Percentiles rank a stretch among this genome's conserved stretches.
Conservation (phyloP, 192 early-diverging fungal species). For the Coemansia sp. region DNA sequence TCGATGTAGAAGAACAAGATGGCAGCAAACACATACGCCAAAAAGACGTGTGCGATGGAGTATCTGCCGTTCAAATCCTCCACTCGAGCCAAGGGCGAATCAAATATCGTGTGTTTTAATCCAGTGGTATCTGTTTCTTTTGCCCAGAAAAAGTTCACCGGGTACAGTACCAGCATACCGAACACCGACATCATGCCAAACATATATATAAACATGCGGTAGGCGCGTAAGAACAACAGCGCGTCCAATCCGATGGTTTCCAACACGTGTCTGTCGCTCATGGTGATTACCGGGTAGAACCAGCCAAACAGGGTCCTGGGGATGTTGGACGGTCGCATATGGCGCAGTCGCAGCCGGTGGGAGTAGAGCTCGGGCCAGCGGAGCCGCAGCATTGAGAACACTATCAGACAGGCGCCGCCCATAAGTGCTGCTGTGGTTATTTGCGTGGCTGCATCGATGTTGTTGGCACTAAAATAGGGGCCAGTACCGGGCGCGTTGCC, state of each 20-base stretch:
- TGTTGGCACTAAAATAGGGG: slow-evolving; percentile 48
- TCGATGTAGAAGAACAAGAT: slow-evolving; percentile 54
- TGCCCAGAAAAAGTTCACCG: slow-evolving; percentile 48
- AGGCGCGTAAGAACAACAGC: slow-evolving; percentile 46
- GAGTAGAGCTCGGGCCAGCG: slow-evolving; percentile 56
- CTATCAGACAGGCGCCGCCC: slow-evolving; percentile 34
- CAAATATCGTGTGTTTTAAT: slow-evolving; percentile 36
- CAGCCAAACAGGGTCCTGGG: slow-evolving; percentile 53
- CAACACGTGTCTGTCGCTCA: slow-evolving; percentile 53
- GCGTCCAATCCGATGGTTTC: slow-evolving; percentile 57
- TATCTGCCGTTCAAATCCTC: slow-evolving; percentile 23
- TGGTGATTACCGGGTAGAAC: slow-evolving; percentile 48
- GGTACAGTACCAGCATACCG: slow-evolving; percentile 47
- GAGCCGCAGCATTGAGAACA: slow-evolving; percentile 51
- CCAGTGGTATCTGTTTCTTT: slow-evolving; percentile 10
- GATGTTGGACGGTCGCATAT: slow-evolving; percentile 50
- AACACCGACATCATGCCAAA: slow-evolving; percentile 35
- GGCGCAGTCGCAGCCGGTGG: slow-evolving; percentile 51
- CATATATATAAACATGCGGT: slow-evolving; percentile 56
- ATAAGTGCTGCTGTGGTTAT: slow-evolving; percentile 46
- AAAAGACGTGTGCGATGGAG: slow-evolving; percentile 32
- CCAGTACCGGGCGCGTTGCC: slow-evolving; percentile 52
- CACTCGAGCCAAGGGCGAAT: slow-evolving; percentile 46
- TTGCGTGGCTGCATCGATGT: slow-evolving; percentile 54
- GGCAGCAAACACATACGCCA: slow-evolving; percentile 48